These are phyloP conservation scores for Strobilomyces dryophilus DNA, from an alignment of 768 basidiomycete species.

Conservation along the genomic window DNA sequence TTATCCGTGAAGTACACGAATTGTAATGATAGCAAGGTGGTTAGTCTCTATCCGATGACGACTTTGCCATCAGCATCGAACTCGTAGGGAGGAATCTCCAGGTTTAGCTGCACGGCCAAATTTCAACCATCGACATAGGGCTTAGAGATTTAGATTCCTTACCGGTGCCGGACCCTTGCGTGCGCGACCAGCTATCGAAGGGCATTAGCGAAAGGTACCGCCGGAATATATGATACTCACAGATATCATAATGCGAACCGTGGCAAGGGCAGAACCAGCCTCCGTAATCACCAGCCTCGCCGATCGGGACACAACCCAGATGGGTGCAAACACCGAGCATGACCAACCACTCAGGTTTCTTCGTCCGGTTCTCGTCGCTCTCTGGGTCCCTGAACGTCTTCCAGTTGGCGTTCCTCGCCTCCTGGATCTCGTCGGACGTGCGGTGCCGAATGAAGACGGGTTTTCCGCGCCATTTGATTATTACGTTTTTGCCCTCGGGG, in stretches of 20 bases:
- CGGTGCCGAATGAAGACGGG: constrained; percentile 99
- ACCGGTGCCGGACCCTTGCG: constrained; percentile 97
- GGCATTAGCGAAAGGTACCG: constrained; percentile 11
- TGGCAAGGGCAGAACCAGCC: constrained; percentile 99
- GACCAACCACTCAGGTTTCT: constrained; percentile 96
- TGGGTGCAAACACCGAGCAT: constrained; percentile 96
- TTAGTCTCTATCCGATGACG: constrained; percentile 62
- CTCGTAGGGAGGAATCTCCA: constrained; percentile 87
- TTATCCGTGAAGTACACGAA: constrained; percentile 18
- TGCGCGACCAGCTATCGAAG: constrained; percentile 74
- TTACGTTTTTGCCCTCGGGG: constrained; percentile 95
- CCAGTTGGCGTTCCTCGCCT: constrained; percentile 83
- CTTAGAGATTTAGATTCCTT: constrained; percentile 29
- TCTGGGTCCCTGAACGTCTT: constrained; percentile 90
- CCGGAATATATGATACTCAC: constrained; percentile 40
- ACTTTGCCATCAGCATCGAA: constrained; percentile 87
- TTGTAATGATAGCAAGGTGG: constrained; percentile 9
- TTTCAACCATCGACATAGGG: constrained; percentile 6
- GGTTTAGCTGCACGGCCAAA: constrained; percentile 62
- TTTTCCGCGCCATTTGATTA: constrained; percentile 99
- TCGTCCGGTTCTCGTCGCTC: constrained; percentile 79
- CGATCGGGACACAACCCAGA: constrained; percentile 97
- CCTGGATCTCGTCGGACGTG: constrained; percentile 85
- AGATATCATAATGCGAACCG: constrained; percentile 98
- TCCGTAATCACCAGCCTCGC: constrained; percentile 94